Evolutionary conservation across 2,329 filamentous ascomycete species (phyloP).

Genomic region (Ceratocystiopsis sp.): DNA sequence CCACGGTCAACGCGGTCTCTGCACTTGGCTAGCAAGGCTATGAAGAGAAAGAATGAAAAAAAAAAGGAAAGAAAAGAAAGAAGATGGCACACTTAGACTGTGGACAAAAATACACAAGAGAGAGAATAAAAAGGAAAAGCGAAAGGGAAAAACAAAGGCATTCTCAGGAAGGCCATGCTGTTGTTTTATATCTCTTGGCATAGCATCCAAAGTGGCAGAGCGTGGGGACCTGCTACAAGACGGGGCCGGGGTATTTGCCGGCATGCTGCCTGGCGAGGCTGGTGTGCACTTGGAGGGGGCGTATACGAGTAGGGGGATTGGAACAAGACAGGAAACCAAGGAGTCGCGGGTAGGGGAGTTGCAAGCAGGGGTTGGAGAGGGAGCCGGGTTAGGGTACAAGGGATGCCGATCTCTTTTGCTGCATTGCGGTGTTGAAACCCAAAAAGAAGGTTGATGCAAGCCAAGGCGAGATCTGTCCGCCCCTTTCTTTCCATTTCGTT

Average conservation of each 20-base stretch:
- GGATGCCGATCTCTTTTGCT: too few species aligned
- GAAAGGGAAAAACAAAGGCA: conserved; percentile 5
- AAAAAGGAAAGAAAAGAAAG: conserved; percentile 4
- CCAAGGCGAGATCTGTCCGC: too few species aligned
- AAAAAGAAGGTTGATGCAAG: too few species aligned
- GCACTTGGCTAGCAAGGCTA: conserved; percentile 14
- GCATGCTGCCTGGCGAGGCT: neutral
- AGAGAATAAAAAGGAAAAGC: conserved; percentile 4
- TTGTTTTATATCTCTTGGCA: conserved; percentile 13
- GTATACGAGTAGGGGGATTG: too few species aligned
- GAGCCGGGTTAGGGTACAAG: too few species aligned
- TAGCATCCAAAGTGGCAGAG: conserved; percentile 1
- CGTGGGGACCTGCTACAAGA: conserved; percentile 4
- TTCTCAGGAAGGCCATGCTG: conserved; percentile 2
- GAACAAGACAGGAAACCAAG: too few species aligned
- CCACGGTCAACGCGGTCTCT: conserved; percentile 19
- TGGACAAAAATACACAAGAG: conserved; percentile 4
- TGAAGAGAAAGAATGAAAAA: conserved; percentile 7
- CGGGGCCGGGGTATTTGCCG: neutral
- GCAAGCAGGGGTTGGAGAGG: too few species aligned
- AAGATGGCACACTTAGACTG: conserved; percentile 1
- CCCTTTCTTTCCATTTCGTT: too few species aligned
- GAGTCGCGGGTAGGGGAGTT: too few species aligned
- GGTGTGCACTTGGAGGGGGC: too few species aligned
- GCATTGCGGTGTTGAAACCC: too few species aligned